Evolutionary conservation across 202 grass and related monocot species (phyloP).

Genomic region (Carex sylvatica): DNA sequence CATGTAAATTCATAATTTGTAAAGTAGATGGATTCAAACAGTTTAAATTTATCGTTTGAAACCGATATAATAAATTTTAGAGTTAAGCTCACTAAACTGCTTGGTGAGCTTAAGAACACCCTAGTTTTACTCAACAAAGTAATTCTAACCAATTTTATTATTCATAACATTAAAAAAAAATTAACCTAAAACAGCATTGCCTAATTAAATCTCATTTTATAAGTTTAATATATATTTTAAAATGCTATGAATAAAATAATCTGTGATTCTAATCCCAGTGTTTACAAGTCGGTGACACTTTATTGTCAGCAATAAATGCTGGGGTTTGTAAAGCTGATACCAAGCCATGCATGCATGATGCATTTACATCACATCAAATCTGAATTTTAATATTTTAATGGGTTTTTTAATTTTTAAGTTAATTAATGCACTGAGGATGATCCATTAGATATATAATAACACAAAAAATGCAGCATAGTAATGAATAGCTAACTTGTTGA

Average conservation of each 20-base stretch:
- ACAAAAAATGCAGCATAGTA: neutral
- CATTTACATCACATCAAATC: conserved; percentile 2
- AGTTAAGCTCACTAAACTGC: too few species aligned
- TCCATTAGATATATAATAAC: neutral
- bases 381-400: conserved; percentile 9
- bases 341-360: neutral
- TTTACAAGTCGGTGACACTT: conserved; percentile 6
- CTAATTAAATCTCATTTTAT: too few species aligned
- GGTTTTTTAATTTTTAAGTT: neutral
- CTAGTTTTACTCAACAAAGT: too few species aligned
- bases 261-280: neutral
- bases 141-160: neutral
- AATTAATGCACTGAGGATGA: neutral
- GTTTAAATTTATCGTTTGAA: too few species aligned
- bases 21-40: too few species aligned
- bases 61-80: too few species aligned
- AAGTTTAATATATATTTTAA: too few species aligned
- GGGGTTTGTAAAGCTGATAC: neutral
- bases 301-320: conserved; percentile 19
- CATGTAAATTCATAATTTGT: too few species aligned
- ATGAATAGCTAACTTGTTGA: neutral
- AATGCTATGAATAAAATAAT: too few species aligned
- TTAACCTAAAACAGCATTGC: too few species aligned
- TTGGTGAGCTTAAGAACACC: too few species aligned
- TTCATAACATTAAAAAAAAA: too few species aligned